Evolutionary conservation across 441 rosid species (phyloP).

Genomic region (Syzygium malaccense): DNA sequence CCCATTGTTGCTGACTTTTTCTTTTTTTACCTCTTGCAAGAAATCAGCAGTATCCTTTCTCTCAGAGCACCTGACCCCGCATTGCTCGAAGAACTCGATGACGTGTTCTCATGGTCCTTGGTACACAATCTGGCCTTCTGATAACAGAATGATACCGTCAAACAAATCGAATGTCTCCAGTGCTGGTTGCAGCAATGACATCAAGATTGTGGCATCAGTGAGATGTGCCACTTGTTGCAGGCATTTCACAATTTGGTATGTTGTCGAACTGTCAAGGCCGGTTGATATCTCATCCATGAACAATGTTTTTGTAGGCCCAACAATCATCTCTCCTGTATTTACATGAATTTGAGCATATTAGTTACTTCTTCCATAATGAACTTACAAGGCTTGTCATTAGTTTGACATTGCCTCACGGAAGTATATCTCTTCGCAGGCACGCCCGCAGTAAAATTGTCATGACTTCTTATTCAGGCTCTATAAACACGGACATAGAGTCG

Average conservation of each 20-base stretch:
- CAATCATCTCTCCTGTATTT: constrained; percentile 77
- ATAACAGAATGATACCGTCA: constrained; percentile 62
- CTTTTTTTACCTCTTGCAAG: constrained; percentile 70
- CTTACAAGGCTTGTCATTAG: neutral
- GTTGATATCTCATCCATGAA: constrained; percentile 98
- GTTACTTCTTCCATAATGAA: neutral
- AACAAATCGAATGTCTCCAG: constrained; percentile 88
- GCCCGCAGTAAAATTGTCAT: neutral
- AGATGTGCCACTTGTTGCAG: constrained; percentile 81
- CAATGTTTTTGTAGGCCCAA: constrained; percentile 78
- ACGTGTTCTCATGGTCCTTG: constrained; percentile 73
- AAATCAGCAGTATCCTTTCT: constrained; percentile 92
- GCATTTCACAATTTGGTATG: constrained; percentile 86
- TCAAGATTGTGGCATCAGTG: constrained; percentile 62
- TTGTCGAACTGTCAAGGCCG: constrained; percentile 85
- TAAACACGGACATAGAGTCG: neutral
- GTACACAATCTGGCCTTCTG: constrained; percentile 77
- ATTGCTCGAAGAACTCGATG: constrained; percentile 58
- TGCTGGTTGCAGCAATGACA: constrained; percentile 82
- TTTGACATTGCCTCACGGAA: neutral
- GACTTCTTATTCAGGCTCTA: neutral
- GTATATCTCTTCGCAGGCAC: neutral
- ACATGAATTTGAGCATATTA: neutral
- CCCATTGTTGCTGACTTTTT: neutral
- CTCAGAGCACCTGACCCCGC: constrained; percentile 73